phyloP scores from a whole-genome alignment of 805 yeast species.

The Barnettozyma populi region DNA sequence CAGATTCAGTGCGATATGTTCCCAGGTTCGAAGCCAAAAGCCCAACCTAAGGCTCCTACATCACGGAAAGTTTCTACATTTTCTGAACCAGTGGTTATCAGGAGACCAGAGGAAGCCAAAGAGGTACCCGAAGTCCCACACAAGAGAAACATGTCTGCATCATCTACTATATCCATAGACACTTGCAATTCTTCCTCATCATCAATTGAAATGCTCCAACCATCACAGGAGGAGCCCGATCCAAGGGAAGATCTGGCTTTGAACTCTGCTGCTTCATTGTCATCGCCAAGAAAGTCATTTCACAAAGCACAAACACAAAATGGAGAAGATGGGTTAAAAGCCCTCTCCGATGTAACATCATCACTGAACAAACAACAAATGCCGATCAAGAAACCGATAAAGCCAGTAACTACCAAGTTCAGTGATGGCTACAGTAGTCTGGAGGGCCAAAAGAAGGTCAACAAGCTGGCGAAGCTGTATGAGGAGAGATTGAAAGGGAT shows the following conservation, averaged over 20 bases:
- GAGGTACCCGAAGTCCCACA: conserved; percentile 13
- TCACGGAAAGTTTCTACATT: conserved; percentile 15
- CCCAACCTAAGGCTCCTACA: conserved; percentile 14
- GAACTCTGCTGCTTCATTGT: not conserved
- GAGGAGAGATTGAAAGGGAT: conserved; percentile 49
- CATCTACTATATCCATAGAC: conserved; percentile 16
- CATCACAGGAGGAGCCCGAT: not conserved
- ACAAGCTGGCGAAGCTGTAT: conserved; percentile 55
- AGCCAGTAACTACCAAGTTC: conserved; percentile 17
- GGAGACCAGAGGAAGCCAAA: conserved; percentile 12
- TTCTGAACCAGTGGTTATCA: conserved; percentile 8
- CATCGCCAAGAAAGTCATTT: not conserved
- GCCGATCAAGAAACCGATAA: conserved; percentile 7
- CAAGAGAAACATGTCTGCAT: conserved; percentile 10
- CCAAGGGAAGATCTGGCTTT: not conserved
- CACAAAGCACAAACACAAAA: conserved; percentile 1
- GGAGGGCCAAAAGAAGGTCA: conserved; percentile 45
- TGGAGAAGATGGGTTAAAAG: conserved; percentile 11
- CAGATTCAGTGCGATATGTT: conserved; percentile 7
- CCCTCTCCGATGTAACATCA: conserved; percentile 21
- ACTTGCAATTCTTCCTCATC: conserved; percentile 4
- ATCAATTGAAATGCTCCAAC: not conserved
- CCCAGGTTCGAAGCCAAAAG: conserved; percentile 2
- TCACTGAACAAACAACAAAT: conserved; percentile 17
- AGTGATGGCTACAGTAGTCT: conserved; percentile 29